Base-by-base conservation (phyloP, 2,329 filamentous ascomycete genomes). In the Alternaria sp. region DNA sequence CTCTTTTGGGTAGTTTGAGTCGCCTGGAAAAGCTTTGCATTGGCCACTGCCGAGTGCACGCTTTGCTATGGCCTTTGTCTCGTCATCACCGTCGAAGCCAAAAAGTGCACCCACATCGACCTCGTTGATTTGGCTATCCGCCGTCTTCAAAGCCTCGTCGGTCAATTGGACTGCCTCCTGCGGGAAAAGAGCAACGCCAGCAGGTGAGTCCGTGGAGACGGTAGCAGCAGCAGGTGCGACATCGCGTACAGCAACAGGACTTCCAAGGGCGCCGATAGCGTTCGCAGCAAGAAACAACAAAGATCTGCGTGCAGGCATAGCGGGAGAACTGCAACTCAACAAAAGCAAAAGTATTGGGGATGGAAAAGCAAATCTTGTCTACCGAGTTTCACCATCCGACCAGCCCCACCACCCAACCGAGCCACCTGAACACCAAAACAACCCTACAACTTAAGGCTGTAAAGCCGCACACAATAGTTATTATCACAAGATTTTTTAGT, bases 31-130 rank as follows among this genome's bases (percentile, higher is more conserved):
- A 0, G 52, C 62, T 51, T 71, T 71, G 48, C 69, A 72, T 23
- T 42, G 28, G 13, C 54, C 57, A 37, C 39, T 59, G 29, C 34
- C 42, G 29, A 31, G 53, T 29, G 17, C 26, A 23, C 31, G 26
- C 21, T 26, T 50, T 28, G 23, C 28, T 17, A 24, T 2, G 9
- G 17, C 23, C 3, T 23, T 46, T 8, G 51, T 37, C 6, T 39
- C 40, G 37, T 49, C 50, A n/a, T 21, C 54, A 9, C 46, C 37
- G 3, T 57, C 58, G 17, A 65, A 84, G 75, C 24, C 81, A 80
- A 45, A 49, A 9, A 63, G 28, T 2, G 52, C 49, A 26, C 29
- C 14, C 4, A 62, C 26, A 14, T 67, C 49, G 7, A 54, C 41
- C 9, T 36, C 41, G 10, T 52, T 54, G 3, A 26, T 36, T 14